phyloP scores from a whole-genome alignment of 2,329 filamentous ascomycete species.

The Diaporthe sp. region DNA sequence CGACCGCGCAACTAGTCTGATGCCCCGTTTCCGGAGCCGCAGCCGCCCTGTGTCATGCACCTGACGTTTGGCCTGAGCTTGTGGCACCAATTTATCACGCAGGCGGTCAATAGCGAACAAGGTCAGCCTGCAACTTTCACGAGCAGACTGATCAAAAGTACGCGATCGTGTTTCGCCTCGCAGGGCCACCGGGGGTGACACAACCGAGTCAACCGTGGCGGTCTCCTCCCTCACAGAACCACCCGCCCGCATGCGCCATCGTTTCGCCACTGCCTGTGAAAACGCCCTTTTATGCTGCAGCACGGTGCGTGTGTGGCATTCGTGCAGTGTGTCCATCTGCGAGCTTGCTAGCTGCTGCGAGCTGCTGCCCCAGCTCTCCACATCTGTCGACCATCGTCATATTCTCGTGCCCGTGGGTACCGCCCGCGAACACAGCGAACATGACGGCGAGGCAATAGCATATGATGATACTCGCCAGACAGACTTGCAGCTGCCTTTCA shows the following conservation, averaged over 20 bases:
- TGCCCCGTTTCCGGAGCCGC: not conserved
- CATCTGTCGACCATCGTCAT: conserved; percentile 16
- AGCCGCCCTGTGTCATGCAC: not conserved
- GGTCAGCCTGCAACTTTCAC: not conserved
- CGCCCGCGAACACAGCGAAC: not conserved
- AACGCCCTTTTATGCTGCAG: conserved; percentile 10
- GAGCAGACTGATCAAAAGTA: not conserved
- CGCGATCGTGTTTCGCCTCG: not conserved
- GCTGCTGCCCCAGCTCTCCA: not conserved
- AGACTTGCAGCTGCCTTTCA: not conserved
- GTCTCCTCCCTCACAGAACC: not conserved
- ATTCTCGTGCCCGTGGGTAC: not conserved
- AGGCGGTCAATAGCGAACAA: not conserved
- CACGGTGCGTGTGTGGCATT: not conserved
- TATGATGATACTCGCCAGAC: not conserved
- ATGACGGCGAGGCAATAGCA: conserved; percentile 3
- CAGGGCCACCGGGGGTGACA: conserved; percentile 3
- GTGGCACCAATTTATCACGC: not conserved
- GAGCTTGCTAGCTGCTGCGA: conserved; percentile 10
- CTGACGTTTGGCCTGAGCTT: not conserved
- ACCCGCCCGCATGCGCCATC: conserved; percentile 1
- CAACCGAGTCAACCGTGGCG: not conserved
- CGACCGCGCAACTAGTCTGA: not conserved
- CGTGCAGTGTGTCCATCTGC: not conserved
- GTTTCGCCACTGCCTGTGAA: conserved; percentile 26